These are phyloP conservation scores for Cotoneaster glaucophyllus DNA, from an alignment of 306 rosid species.

Conservation along the genomic window DNA sequence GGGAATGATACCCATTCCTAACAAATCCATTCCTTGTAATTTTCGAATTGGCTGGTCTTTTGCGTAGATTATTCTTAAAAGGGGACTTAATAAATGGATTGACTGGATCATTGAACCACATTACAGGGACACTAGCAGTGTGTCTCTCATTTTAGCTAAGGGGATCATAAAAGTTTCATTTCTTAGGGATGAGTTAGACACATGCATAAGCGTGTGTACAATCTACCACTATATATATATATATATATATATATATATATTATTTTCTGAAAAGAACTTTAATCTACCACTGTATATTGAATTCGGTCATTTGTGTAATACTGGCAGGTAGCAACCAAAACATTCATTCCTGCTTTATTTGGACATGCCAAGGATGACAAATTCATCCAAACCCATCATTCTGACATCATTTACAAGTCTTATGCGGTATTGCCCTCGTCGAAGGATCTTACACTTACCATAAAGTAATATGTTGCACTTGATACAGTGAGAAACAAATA, in stretches of 20 bases:
- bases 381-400: slow-evolving; percentile 77
- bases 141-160: background rate
- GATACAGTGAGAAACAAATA: slow-evolving; percentile 9
- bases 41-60: background rate
- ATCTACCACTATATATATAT: background rate
- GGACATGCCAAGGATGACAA: slow-evolving; percentile 84
- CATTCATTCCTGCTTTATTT: slow-evolving; percentile 82
- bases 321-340: slow-evolving; percentile 73
- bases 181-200: background rate
- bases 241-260: too few relatives aligned
- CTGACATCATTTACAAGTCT: slow-evolving; percentile 59
- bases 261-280: background rate
- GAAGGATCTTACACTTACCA: slow-evolving; percentile 5
- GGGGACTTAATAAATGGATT: background rate
- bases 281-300: background rate
- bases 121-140: background rate
- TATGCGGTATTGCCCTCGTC: slow-evolving; percentile 52
- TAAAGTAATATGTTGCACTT: background rate
- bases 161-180: background rate
- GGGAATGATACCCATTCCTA: too few relatives aligned
- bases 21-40: background rate
- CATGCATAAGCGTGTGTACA: background rate
- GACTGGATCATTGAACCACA: background rate
- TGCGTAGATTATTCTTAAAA: background rate
- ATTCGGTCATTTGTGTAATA: background rate